Base-by-base conservation (phyloP, 2,329 filamentous ascomycete species). In the Coniochaeta sp. region DNA sequence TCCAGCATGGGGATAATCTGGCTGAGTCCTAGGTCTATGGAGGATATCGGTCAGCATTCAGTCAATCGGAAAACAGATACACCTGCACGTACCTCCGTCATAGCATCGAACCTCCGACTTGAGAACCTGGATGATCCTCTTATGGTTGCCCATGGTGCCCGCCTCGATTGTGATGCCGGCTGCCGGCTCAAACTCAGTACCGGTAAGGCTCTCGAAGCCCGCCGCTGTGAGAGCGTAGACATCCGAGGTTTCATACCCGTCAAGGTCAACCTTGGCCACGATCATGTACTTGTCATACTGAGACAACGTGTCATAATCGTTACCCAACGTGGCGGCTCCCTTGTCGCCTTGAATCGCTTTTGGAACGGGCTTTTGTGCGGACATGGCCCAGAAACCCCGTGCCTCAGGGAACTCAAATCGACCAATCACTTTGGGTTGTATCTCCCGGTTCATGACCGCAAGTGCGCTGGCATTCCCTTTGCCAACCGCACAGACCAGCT, bases 1-100 rank as follows among this genome's bases (percentile, higher is more conserved):
- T 97, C 94, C 55, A 89, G 81, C 79, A 97, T 90, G 1, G 91
- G 90, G 48, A 96, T 79, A 51, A 99, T 97, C 63, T 97, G 92
- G 45, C 86, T 85, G 50, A 99, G 78, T 10, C 87, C 89, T 53
- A 99, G 80, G 66, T 95, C 89, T 90, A 61, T 5, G 3, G 1
- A n/a, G 7, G 0, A 14, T 9, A 53, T 66, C 26, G 65, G 60
- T 53, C 35, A 55, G 33, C 16, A 50, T n/a, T n/a, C n/a, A n/a
- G n/a, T 4, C 18, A 28, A 51, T 40, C 46, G 24, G n/a, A n/a
- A n/a, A 38, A 20, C 38, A 50, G 60, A 40, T 57, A 51, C 24
- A 2, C 4, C 3, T 20, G 18, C 2, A 42, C 76, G 85, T 68
- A 92, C 89, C 86, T 68, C 86, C 86, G 66, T 97, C 91, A 60